Evolutionary conservation across 2,329 filamentous ascomycete species (phyloP).

Genomic region (Beauveria pseudobassiana): DNA sequence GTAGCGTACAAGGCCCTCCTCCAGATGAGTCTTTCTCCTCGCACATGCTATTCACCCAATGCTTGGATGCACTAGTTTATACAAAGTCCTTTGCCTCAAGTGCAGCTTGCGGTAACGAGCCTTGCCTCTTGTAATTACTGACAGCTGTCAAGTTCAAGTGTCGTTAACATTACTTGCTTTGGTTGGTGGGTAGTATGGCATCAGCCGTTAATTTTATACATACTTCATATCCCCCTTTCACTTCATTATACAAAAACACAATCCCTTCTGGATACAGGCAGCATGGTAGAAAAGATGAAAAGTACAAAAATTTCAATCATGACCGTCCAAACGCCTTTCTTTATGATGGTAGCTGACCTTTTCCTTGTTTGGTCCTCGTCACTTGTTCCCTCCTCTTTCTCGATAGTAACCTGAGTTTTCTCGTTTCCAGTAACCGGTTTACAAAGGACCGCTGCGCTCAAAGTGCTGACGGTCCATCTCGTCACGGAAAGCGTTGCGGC

Average conservation of each 20-base stretch:
- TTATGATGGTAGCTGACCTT: background rate
- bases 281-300: background rate
- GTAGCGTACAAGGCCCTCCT: no score
- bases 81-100: no score
- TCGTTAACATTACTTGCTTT: no score
- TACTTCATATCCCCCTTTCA: background rate
- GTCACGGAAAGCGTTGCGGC: slow-evolving; percentile 40
- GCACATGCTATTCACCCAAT: no score
- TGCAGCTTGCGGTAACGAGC: no score
- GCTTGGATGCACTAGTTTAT: no score
- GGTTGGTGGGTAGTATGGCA: background rate
- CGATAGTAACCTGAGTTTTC: background rate
- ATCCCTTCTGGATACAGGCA: background rate
- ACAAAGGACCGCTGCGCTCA: slow-evolving; percentile 22
- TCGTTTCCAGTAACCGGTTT: background rate
- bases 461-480: slow-evolving; percentile 41
- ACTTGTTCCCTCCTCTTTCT: background rate
- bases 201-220: background rate
- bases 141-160: no score
- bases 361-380: background rate
- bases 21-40: no score
- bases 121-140: no score
- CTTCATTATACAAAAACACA: background rate
- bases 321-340: slow-evolving; percentile 1
- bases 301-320: background rate